Percentiles rank a stretch among this genome's conserved stretches.
phyloP scores from a whole-genome alignment of 768 basidiomycete genomes.

The Tremella mesenterica region DNA sequence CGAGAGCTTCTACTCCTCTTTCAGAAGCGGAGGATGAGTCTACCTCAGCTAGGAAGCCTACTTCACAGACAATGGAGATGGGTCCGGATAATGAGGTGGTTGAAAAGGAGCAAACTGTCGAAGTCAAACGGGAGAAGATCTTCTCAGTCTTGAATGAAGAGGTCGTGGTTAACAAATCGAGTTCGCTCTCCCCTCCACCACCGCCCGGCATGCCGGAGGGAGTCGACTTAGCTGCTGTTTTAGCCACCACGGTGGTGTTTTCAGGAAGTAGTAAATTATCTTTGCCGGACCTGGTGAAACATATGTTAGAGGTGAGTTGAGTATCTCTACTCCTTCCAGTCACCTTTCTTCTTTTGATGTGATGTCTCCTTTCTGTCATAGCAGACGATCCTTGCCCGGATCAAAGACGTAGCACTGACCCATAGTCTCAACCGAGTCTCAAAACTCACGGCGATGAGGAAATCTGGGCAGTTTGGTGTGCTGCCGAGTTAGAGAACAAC shows the following conservation, averaged over 20 bases:
- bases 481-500: conserved; percentile 20
- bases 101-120: neutral
- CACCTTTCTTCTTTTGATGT: neutral
- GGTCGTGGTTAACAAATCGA: neutral
- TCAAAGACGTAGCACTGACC: neutral
- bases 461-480: conserved; percentile 30
- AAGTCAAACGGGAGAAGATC: neutral
- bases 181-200: neutral
- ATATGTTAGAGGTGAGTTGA: conserved; percentile 40
- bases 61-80: neutral
- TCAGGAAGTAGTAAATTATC: conserved; percentile 38
- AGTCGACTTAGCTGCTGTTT: conserved; percentile 34
- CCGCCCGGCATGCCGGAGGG: conserved; percentile 9
- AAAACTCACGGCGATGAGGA: conserved; percentile 29
- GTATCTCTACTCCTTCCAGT: neutral
- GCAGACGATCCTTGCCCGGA: neutral
- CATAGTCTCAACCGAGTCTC: conserved; percentile 39
- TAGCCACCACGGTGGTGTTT: conserved; percentile 41
- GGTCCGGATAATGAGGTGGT: neutral
- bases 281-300: conserved; percentile 42
- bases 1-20: neutral
- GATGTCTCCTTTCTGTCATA: neutral
- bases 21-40: neutral
- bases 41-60: neutral
- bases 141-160: neutral